A percentile compares a stretch with the other conserved stretches of the same genome.
phyloP scores from a whole-genome alignment of 116 monocot species.

The Thalassia testudinum region DNA sequence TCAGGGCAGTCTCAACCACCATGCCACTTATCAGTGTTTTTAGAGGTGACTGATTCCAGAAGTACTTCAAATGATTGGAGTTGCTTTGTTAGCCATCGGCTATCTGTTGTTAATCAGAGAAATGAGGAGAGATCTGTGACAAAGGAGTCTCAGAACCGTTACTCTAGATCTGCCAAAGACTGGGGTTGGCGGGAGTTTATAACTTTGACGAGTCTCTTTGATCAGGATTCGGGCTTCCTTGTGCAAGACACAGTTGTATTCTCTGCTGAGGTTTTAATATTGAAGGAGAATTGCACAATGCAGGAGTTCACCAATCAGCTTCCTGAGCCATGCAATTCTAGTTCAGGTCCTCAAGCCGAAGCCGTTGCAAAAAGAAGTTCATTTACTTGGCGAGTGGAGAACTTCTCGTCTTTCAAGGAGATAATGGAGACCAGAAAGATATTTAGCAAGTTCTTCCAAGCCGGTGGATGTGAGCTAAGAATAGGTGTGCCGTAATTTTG shows the following conservation, averaged over 20 bases:
- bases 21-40: conserved; percentile 86
- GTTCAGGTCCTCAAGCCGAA: conserved; percentile 37
- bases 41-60: conserved; percentile 89
- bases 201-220: conserved; percentile 90
- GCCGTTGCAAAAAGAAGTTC: conserved; percentile 36
- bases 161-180: conserved; percentile 94
- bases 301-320: conserved; percentile 42
- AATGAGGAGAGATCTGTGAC: conserved; percentile 71
- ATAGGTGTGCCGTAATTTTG: conserved; percentile 37
- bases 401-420: conserved; percentile 94
- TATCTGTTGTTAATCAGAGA: conserved; percentile 88
- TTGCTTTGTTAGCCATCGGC: conserved; percentile 92
- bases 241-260: conserved; percentile 90
- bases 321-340: conserved; percentile 13
- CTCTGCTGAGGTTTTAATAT: conserved; percentile 87
- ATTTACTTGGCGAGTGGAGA: conserved; percentile 95
- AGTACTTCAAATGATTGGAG: conserved; percentile 81
- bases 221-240: conserved; percentile 89
- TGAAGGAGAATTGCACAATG: conserved; percentile 77
- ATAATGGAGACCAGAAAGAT: conserved; percentile 98
- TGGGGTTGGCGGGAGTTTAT: conserved; percentile 99
- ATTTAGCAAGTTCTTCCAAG: conserved; percentile 95
- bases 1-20: conserved; percentile 99
- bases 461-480: conserved; percentile 85
- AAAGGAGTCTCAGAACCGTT: conserved; percentile 96